Evolutionary conservation across 2,329 filamentous ascomycete species (phyloP).

Genomic region (Paradendryphiella salina): DNA sequence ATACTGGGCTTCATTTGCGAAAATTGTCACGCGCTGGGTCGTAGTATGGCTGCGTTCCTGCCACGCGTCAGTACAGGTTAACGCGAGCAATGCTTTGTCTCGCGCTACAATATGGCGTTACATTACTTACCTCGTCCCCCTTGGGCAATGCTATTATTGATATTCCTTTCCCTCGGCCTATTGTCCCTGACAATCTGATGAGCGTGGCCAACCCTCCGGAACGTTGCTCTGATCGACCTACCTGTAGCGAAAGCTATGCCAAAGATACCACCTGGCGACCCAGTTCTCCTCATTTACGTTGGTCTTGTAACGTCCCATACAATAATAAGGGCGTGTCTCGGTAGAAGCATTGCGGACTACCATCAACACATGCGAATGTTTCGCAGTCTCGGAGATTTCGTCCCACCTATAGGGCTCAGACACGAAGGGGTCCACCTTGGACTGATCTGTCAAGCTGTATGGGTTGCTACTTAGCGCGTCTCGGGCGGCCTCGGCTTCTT

Average conservation of each 20-base stretch:
- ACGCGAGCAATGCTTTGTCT: neutral
- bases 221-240: conserved; percentile 2
- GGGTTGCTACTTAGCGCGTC: conserved; percentile 48
- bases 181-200: conserved; percentile 38
- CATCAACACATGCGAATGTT: conserved; percentile 50
- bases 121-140: conserved; percentile 4
- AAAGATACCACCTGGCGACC: conserved; percentile 57
- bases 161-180: conserved; percentile 15
- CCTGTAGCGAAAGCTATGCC: conserved; percentile 56
- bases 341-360: conserved; percentile 48
- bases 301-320: conserved; percentile 48
- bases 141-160: neutral
- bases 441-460: conserved; percentile 47
- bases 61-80: conserved; percentile 1
- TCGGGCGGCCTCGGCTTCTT: conserved; percentile 50
- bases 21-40: conserved; percentile 31
- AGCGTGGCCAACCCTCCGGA: neutral
- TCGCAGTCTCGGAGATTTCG: conserved; percentile 55
- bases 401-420: conserved; percentile 51
- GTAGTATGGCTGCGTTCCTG: conserved; percentile 24
- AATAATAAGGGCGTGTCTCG: conserved; percentile 49
- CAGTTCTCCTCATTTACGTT: conserved; percentile 53
- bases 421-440: conserved; percentile 36
- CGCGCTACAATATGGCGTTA: neutral
- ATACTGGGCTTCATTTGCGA: conserved; percentile 11